Percentiles rank a stretch among this genome's conserved stretches.
phyloP scores from a whole-genome alignment of 2,329 filamentous ascomycete species.

The Fusarium scirpi region DNA sequence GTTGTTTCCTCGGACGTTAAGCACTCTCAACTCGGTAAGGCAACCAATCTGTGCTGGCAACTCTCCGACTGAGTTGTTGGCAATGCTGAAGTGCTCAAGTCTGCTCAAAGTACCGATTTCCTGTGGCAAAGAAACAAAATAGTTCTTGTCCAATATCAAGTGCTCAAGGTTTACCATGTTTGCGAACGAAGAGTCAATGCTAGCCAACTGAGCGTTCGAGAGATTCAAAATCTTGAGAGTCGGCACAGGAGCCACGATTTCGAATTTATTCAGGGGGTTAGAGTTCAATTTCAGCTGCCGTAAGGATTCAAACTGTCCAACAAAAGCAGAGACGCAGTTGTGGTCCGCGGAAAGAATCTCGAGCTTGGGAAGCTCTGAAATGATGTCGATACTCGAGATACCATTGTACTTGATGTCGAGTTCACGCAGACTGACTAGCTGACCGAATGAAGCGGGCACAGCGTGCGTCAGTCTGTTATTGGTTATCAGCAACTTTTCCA shows the following conservation, averaged over 20 bases:
- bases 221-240: constrained; percentile 89
- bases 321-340: constrained; percentile 91
- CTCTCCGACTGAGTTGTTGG: constrained; percentile 87
- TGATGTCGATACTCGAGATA: constrained; percentile 87
- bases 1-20: constrained; percentile 95
- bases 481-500: constrained; percentile 93
- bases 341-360: constrained; percentile 92
- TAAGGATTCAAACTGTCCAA: constrained; percentile 87
- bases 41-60: constrained; percentile 90
- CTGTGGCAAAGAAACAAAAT: constrained; percentile 88
- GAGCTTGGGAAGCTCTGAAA: constrained; percentile 84
- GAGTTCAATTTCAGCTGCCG: constrained; percentile 90
- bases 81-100: constrained; percentile 92
- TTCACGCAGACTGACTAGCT: constrained; percentile 84
- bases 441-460: constrained; percentile 78
- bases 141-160: constrained; percentile 92
- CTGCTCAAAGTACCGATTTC: constrained; percentile 86
- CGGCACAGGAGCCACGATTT: constrained; percentile 80
- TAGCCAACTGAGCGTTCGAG: constrained; percentile 89
- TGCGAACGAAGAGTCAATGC: constrained; percentile 88
- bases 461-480: constrained; percentile 88
- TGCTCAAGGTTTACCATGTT: constrained; percentile 89
- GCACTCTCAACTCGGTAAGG: constrained; percentile 82
- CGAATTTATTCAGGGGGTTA: constrained; percentile 94
- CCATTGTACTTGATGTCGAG: constrained; percentile 95